Base-by-base conservation (phyloP, 768 basidiomycete genomes). In the Tylopilus balloui region DNA sequence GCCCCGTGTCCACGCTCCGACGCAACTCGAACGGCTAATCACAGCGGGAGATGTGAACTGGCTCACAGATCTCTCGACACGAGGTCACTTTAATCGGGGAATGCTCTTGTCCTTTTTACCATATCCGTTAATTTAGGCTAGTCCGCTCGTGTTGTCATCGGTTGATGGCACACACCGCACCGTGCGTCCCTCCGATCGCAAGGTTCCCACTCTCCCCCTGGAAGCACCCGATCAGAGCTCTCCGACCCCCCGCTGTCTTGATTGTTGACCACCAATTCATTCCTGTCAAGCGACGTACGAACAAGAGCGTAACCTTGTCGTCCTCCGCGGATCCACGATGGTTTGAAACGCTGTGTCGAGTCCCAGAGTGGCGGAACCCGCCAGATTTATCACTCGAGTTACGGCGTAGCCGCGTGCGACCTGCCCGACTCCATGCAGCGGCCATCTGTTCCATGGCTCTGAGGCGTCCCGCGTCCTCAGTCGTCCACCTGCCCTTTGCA, bases 41-140 rank as follows among this genome's bases (percentile, higher is more conserved):
- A 47, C 48, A 41, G 21, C 23, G 28, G 32, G 23, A 8, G 47
- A 40, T 52, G 51, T 39, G 53, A 53, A 43, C 38, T 43, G 20
- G 51, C 20, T 47, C 44, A 31, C 45, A 65, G 63, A 57, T 63
- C 48, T 57, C 42, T 50, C 46, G 24, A 48, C 60, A 53, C 57
- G 63, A 51, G 54, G 54, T 42, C 34, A 36, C 21, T 48, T 57
- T 48, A 62, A 66, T 64, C 50, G 46, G 64, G 66, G 54, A 64
- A 49, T 58, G 19, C 35, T 38, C 36, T 47, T 39, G 61, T 54
- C 45, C 48, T 47, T 50, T 64, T 62, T 28, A 48, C 55, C 52
- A 64, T 44, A 59, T 66, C 66, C 64, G 61, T 56, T 59, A 49
- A 52, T 56, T 66, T 65, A 64, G 62, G 42, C 52, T 23, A 38